phyloP scores from a whole-genome alignment of 106 monocot species.

The Triglochin maritima region DNA sequence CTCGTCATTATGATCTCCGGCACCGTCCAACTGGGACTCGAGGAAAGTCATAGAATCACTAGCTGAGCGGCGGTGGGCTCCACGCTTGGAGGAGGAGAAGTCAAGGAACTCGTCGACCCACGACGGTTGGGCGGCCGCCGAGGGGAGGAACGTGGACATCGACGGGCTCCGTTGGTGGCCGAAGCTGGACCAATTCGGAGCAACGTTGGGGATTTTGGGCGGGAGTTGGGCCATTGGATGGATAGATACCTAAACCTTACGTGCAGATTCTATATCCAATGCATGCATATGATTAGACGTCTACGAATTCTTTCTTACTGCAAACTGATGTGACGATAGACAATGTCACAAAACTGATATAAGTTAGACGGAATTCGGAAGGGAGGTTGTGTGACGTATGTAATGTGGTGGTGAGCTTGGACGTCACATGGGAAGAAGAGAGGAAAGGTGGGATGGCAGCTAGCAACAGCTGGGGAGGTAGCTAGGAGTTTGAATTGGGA shows the following conservation, averaged over 20 bases:
- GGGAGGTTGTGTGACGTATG: not conserved
- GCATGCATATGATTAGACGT: too few relatives aligned
- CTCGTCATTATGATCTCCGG: constrained; percentile 6
- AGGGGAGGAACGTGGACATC: constrained; percentile 3
- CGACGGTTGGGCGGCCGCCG: constrained; percentile 5
- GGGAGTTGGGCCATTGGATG: constrained; percentile 72
- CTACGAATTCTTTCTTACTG: too few relatives aligned
- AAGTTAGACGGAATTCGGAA: not conserved
- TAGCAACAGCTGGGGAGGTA: constrained; percentile 19
- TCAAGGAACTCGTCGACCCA: constrained; percentile 91
- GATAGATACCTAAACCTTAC: too few relatives aligned
- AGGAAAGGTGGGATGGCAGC: constrained; percentile 7
- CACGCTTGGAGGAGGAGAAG: constrained; percentile 59
- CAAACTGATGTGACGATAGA: not conserved
- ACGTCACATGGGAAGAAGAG: constrained; percentile 8
- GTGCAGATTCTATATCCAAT: too few relatives aligned
- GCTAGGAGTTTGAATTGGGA: not conserved
- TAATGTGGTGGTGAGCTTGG: not conserved
- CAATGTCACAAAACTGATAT: not conserved
- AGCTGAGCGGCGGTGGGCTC: constrained; percentile 52
- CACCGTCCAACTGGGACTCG: constrained; percentile 15
- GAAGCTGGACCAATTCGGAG: constrained; percentile 24
- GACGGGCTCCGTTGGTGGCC: constrained; percentile 21
- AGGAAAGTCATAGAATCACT: constrained; percentile 75
- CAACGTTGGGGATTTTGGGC: constrained; percentile 51